These are phyloP conservation scores for Solanum appendiculatum DNA, from an alignment of 257 asterid species.

Conservation along the genomic window DNA sequence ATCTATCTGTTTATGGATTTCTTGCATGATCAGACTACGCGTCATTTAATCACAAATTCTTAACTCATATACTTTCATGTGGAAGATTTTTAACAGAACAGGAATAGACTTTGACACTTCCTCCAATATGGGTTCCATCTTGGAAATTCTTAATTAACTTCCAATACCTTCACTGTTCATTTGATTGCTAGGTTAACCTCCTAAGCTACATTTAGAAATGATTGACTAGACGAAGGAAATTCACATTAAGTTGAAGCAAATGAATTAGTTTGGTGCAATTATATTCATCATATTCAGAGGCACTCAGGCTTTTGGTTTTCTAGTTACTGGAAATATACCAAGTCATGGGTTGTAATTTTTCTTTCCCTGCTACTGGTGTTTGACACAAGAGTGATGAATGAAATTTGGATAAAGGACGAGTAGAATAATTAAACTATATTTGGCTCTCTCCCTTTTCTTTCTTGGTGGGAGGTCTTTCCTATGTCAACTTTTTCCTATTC, in stretches of 20 bases:
- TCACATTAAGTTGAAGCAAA: neutral
- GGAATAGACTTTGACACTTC: neutral
- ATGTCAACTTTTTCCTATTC: neutral
- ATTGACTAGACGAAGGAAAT: neutral
- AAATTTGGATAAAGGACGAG: neutral
- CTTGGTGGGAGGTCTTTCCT: neutral
- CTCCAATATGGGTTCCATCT: neutral
- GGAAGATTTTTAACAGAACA: neutral
- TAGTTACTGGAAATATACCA: neutral
- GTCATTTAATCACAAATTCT: neutral
- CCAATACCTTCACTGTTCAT: neutral
- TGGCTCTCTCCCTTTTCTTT: neutral
- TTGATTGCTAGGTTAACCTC: neutral
- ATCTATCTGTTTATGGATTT: neutral
- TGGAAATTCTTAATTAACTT: neutral
- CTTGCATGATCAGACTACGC: neutral
- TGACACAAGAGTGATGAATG: neutral
- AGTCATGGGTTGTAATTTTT: neutral
- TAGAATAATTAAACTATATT: neutral
- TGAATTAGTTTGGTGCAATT: neutral
- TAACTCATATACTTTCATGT: neutral
- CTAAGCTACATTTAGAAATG: neutral
- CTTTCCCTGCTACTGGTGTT: neutral
- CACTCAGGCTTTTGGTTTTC: neutral
- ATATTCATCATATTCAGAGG: neutral